These are phyloP conservation scores for Wickerhamiella hasegawae DNA, from an alignment of 805 yeast genomes.

Conservation along the genomic window DNA sequence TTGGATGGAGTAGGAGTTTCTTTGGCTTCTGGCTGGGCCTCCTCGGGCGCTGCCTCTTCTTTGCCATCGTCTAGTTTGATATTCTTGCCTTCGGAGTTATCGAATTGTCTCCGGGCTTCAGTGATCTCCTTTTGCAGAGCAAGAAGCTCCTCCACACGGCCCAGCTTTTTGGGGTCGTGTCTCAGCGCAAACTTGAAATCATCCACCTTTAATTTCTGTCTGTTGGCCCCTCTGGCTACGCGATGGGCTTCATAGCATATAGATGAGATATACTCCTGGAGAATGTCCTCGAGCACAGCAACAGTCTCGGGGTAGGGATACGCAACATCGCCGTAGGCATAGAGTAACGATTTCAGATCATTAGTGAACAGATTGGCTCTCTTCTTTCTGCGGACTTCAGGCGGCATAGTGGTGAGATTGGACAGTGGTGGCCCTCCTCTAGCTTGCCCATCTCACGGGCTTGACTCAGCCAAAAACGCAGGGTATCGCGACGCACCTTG, in stretches of 20 bases:
- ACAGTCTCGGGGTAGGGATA: slow-evolving; percentile 52
- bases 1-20: no score
- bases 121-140: slow-evolving; percentile 42
- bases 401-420: background rate
- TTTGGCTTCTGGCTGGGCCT: no score
- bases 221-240: slow-evolving; percentile 33
- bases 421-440: no score
- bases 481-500: no score
- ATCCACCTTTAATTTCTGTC: slow-evolving; percentile 52
- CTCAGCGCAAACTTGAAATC: slow-evolving; percentile 58
- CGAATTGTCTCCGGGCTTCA: slow-evolving; percentile 53
- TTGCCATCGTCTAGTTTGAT: no score
- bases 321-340: slow-evolving; percentile 60
- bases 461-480: no score
- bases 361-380: slow-evolving; percentile 20
- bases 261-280: slow-evolving; percentile 46
- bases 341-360: slow-evolving; percentile 41
- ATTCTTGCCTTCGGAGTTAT: slow-evolving; percentile 37
- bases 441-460: no score
- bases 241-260: slow-evolving; percentile 39
- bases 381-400: slow-evolving; percentile 1
- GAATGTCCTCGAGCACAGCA: slow-evolving; percentile 49
- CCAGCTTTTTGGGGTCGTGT: slow-evolving; percentile 48
- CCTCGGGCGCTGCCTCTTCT: no score
- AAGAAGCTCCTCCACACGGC: slow-evolving; percentile 51